Evolutionary conservation across 2,329 filamentous ascomycete genomes (phyloP), one percentile per base, ranked within the genome.

Genomic region (Fusarium abutilonis): DNA sequence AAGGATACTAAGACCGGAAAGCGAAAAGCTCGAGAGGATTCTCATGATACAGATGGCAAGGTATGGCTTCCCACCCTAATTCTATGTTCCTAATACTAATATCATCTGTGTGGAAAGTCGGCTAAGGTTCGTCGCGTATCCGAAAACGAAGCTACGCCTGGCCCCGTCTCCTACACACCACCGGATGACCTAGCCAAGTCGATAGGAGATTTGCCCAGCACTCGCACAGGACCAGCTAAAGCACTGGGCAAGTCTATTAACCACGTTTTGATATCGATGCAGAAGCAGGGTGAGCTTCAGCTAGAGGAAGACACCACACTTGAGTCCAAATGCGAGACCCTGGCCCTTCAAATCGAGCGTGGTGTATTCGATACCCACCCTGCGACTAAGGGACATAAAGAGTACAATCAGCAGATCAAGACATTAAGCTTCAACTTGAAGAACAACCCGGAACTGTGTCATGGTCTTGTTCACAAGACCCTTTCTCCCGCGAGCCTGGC

Each of bases 391-490:
- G 74, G 75, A 13, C 78, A 80, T 21, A 79, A 79, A 55, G 79
- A 86, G 47, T 87, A 86, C 66, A 79, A 73, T 13, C 78, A 79
- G 31, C 86, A 97, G 76, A 84, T 93, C 68, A 88, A 92, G 63
- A 87, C 89, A 40, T 85, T 99, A 66, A 81, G 87, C 44, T 91
- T 91, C 77, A 98, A 98, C 77, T 81, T 97, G 59, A 97, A 96
- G 82, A 89, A 88, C 72, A 99, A 99, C 74, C 78, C 87, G 51
- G 87, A 92, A 67, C 81, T 99, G 40, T 86, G 90, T 48, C 85
- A 89, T 70, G 86, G 89, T 36, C 80, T 99, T 49, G 80, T 98
- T n/a, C 85, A 85, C 60, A 86, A 87, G 48, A 86, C 83, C 29
- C 80, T 97, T 32, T 86, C 88, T 7, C 87, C 94, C 0, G 81